A percentile compares a stretch with the other conserved stretches of the same genome.
These are phyloP conservation scores for Pseudocercospora macadamiae DNA, from an alignment of 2,329 filamentous ascomycete species.

Conservation along the genomic window DNA sequence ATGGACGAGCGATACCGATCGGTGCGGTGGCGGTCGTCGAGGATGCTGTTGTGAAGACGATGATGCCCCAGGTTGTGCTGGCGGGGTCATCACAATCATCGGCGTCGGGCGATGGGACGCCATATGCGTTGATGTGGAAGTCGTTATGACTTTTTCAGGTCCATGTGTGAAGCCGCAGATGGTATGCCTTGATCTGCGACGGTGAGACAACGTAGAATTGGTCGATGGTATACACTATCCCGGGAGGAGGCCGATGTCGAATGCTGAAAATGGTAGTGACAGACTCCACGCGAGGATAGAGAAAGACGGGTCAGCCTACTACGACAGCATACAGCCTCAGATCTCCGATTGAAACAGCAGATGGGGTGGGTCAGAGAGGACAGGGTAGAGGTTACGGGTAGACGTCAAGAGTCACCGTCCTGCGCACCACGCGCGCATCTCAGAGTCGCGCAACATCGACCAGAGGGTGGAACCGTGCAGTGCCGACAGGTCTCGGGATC, in stretches of 20 bases:
- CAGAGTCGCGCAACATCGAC: slow-evolving; percentile 6
- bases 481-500: background rate
- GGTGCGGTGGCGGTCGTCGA: slow-evolving; percentile 48
- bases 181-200: background rate
- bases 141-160: slow-evolving; percentile 11
- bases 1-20: slow-evolving; percentile 52
- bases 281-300: background rate
- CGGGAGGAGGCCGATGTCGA: background rate
- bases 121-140: slow-evolving; percentile 14
- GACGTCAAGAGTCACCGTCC: background rate
- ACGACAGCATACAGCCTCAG: background rate
- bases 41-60: slow-evolving; percentile 15
- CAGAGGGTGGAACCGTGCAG: background rate
- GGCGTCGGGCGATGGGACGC: slow-evolving; percentile 18
- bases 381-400: no score
- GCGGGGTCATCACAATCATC: slow-evolving; percentile 29
- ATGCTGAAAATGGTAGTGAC: background rate
- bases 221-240: background rate
- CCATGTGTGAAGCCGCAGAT: slow-evolving; percentile 9
- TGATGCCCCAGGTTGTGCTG: slow-evolving; percentile 13
- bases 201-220: background rate
- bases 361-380: background rate
- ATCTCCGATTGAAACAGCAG: background rate
- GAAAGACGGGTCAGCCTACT: background rate
- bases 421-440: slow-evolving; percentile 5